These are phyloP conservation scores for Cadophora luteo-olivacea DNA, from an alignment of 2,329 filamentous ascomycete species.

Conservation along the genomic window DNA sequence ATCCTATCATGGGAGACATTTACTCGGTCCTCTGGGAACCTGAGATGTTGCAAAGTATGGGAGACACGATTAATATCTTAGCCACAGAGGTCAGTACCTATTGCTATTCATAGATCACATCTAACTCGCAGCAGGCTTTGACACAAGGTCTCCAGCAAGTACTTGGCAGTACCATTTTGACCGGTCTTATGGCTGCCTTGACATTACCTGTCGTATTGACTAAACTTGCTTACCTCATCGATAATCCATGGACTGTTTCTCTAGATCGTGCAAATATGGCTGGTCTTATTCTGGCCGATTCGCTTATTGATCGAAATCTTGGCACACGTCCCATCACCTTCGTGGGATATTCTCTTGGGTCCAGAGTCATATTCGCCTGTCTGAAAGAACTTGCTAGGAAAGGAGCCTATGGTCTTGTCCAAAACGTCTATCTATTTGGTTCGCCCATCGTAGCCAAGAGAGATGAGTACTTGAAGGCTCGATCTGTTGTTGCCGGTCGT, in stretches of 20 bases:
- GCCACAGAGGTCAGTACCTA: conserved; percentile 82
- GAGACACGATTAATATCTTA: conserved; percentile 97
- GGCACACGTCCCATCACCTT: conserved; percentile 91
- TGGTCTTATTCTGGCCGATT: conserved; percentile 92
- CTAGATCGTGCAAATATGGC: conserved; percentile 87
- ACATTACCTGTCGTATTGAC: conserved; percentile 92
- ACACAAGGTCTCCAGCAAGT: conserved; percentile 97
- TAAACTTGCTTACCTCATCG: conserved; percentile 94
- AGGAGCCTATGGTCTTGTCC: conserved; percentile 84
- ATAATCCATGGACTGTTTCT: conserved; percentile 98
- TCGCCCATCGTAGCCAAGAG: conserved; percentile 89
- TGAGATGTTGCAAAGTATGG: conserved; percentile 97
- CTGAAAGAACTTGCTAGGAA: conserved; percentile 84
- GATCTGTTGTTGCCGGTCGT: conserved; percentile 86
- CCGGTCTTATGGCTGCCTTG: conserved; percentile 89
- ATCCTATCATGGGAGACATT: conserved; percentile 97
- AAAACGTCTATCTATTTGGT: conserved; percentile 96
- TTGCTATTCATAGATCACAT: neutral
- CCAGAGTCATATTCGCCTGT: conserved; percentile 91
- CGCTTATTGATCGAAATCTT: conserved; percentile 87
- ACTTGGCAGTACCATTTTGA: conserved; percentile 85
- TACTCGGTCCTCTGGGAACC: conserved; percentile 98
- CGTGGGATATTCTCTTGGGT: conserved; percentile 92
- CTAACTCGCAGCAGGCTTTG: conserved; percentile 70
- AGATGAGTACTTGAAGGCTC: conserved; percentile 84